phyloP scores from a whole-genome alignment of 2,329 filamentous ascomycete genomes.

The Monosporascus sp. region DNA sequence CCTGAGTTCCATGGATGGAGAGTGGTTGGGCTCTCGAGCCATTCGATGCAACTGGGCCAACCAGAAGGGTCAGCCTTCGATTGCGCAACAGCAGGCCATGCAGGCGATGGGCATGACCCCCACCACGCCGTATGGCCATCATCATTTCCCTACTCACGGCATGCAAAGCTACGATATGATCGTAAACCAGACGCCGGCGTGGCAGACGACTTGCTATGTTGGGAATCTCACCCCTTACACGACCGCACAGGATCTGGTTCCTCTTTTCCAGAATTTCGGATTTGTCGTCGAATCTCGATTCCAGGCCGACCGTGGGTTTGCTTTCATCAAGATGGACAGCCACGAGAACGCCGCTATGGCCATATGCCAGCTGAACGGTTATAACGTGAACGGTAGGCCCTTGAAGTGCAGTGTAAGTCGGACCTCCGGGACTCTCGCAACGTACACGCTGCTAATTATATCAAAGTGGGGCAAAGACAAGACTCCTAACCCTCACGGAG shows the following conservation, averaged over 20 bases:
- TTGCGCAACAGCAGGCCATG: constrained; percentile 96
- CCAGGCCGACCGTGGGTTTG: constrained; percentile 95
- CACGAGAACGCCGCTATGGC: constrained; percentile 98
- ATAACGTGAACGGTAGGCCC: constrained; percentile 94
- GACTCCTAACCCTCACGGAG: constrained; percentile 62
- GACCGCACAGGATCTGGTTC: constrained; percentile 92
- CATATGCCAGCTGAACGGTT: constrained; percentile 95
- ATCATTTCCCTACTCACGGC: constrained; percentile 96
- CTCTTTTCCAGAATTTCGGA: constrained; percentile 96
- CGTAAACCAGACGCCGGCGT: constrained; percentile 86
- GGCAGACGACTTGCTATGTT: constrained; percentile 98
- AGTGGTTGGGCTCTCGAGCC: constrained; percentile 96
- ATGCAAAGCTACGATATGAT: constrained; percentile 98
- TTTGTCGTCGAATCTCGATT: constrained; percentile 96
- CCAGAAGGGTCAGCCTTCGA: constrained; percentile 98
- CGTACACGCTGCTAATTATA: constrained; percentile 26
- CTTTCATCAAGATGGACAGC: constrained; percentile 98
- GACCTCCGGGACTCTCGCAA: constrained; percentile 4
- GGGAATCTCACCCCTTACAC: constrained; percentile 98
- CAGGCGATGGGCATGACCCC: constrained; percentile 97
- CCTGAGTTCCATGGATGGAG: constrained; percentile 94
- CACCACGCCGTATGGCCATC: constrained; percentile 91
- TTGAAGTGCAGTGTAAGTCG: constrained; percentile 94
- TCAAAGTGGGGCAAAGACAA: constrained; percentile 97
- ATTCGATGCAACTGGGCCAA: constrained; percentile 99